phyloP scores from a whole-genome alignment of 257 asterid genomes.

The Gentiana macrophylla region DNA sequence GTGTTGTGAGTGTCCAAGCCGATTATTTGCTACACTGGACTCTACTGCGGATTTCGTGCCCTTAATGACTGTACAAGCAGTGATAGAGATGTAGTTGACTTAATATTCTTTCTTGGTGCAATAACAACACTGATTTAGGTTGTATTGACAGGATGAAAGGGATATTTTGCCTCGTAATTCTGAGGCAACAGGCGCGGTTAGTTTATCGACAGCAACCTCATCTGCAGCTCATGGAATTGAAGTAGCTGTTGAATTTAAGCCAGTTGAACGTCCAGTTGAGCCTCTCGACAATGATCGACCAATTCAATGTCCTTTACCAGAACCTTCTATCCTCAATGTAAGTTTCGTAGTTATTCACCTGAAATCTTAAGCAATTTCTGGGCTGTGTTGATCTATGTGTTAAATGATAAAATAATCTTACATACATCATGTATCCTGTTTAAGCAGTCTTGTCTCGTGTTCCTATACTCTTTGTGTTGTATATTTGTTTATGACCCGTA shows the following conservation, averaged over 20 bases:
- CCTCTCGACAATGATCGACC: conserved; percentile 75
- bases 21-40: neutral
- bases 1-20: neutral
- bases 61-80: too few species aligned
- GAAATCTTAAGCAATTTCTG: too few species aligned
- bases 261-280: conserved; percentile 68
- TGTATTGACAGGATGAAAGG: conserved; percentile 44
- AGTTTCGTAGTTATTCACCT: conserved; percentile 14
- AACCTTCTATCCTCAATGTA: conserved; percentile 88
- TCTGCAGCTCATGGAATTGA: conserved; percentile 53
- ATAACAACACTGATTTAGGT: neutral
- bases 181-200: conserved; percentile 30
- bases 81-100: neutral
- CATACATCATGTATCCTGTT: too few species aligned
- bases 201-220: conserved; percentile 31
- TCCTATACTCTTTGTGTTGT: too few species aligned
- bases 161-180: conserved; percentile 39
- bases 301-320: conserved; percentile 75
- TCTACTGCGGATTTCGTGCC: neutral
- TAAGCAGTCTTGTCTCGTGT: too few species aligned
- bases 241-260: conserved; percentile 63
- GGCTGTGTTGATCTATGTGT: too few species aligned
- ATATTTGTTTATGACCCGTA: too few species aligned
- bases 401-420: too few species aligned
- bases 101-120: neutral